Base-by-base conservation (phyloP, 345 rosid genomes). In the Nephelium lappaceum region DNA sequence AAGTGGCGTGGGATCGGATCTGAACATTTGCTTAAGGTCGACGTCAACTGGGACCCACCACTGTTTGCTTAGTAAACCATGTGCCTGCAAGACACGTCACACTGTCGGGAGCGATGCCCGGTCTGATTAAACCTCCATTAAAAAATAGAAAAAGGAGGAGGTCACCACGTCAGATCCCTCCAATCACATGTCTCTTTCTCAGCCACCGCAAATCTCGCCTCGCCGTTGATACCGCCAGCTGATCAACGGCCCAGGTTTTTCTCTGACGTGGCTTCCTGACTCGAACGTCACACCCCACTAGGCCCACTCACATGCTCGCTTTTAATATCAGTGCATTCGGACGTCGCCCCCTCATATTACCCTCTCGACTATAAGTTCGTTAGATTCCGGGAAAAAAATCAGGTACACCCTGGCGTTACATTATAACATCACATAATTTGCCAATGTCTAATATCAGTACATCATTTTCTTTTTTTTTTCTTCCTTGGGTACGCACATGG, bases 71-170 rank as follows among this genome's bases (percentile, higher is more conserved):
- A 36, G 78, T 76, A 55, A 79, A 73, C 61, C 38, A 64, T 70
- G 81, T 51, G 82, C 83, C 76, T 75, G 72, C 65, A 25, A 14
- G 81, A 85, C 90, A 87, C 87, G 86, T 89, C 89, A 84, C 41
- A 77, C 66, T 88, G 88, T 88, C 89, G 85, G 85, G 47, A 31
- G 25, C 23, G 15, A 81, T 63, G 74, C 45, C 16, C 23, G 19
- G 81, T 80, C 72, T 47, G 78, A 45, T 70, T 73, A 64, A 71
- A 58, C 18, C 41, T 16, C 5, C 19, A 66, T 43, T 42, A 73
- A 41, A 58, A 71, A 36, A 25, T 23, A 11, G 8, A 21, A 41
- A 64, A 16, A 19, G 51, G 42, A 70, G 18, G 55, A 62, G 69
- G 78, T 4, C 49, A 69, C 81, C 87, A 74, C 84, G 78, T 85